These are phyloP conservation scores for Stachybotrys echinatus DNA, from an alignment of 2,329 filamentous ascomycete genomes.

Conservation along the genomic window DNA sequence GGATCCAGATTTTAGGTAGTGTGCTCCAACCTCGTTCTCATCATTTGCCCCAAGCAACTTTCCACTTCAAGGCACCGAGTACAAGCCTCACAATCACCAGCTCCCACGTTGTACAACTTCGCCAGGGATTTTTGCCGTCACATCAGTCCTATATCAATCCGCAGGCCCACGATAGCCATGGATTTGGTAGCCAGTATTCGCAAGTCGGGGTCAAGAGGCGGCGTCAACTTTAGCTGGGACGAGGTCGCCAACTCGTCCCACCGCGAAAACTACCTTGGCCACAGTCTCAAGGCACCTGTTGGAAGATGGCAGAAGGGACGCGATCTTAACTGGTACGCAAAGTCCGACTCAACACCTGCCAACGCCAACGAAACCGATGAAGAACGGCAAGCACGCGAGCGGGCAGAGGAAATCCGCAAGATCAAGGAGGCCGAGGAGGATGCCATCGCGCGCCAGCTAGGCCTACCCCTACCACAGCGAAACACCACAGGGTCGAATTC, in stretches of 20 bases:
- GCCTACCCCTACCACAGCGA: slow-evolving; percentile 63
- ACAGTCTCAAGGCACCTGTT: slow-evolving; percentile 87
- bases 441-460: slow-evolving; percentile 77
- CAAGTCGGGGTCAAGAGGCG: slow-evolving; percentile 85
- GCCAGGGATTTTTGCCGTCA: neutral
- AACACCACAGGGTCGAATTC: slow-evolving; percentile 61
- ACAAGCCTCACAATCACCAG: no score
- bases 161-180: slow-evolving; percentile 48
- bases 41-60: no score
- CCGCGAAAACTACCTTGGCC: slow-evolving; percentile 85
- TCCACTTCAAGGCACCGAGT: no score
- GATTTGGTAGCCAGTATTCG: slow-evolving; percentile 90
- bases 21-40: no score
- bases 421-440: slow-evolving; percentile 93
- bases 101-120: neutral
- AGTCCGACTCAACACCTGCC: slow-evolving; percentile 37
- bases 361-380: slow-evolving; percentile 52
- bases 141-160: neutral
- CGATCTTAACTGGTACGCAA: slow-evolving; percentile 61
- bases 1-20: no score
- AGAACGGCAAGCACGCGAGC: slow-evolving; percentile 53
- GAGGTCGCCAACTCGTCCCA: slow-evolving; percentile 83
- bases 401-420: slow-evolving; percentile 71
- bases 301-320: slow-evolving; percentile 85
- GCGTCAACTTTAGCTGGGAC: slow-evolving; percentile 94